Conservation (phyloP, 768 basidiomycete genomes). For the Tylopilus vinaceipallidus region DNA sequence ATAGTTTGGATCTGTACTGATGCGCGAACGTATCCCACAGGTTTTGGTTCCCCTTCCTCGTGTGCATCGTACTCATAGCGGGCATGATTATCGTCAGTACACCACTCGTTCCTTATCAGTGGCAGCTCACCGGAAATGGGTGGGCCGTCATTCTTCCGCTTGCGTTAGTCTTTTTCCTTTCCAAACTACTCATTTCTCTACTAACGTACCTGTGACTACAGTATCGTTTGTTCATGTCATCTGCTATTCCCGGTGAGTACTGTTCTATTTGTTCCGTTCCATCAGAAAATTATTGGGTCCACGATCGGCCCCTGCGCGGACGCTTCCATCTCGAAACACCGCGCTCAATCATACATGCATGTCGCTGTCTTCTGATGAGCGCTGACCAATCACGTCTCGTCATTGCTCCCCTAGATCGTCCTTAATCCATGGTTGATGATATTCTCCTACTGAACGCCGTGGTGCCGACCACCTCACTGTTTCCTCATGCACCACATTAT, state of each 20-base stretch:
- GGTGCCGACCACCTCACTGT: constrained; percentile 4
- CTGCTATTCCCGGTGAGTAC: constrained; percentile 69
- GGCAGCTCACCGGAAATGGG: constrained; percentile 57
- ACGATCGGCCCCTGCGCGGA: constrained; percentile 14
- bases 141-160: constrained; percentile 81
- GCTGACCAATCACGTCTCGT: constrained; percentile 17
- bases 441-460: constrained; percentile 53
- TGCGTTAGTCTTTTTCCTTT: constrained; percentile 46
- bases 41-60: constrained; percentile 41
- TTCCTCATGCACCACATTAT: constrained; percentile 7
- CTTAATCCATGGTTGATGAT: constrained; percentile 90
- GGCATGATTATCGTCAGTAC: constrained; percentile 55
- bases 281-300: background rate
- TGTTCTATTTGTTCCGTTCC: constrained; percentile 43
- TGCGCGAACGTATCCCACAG: constrained; percentile 15
- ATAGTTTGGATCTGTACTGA: constrained; percentile 16
- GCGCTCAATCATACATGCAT: background rate
- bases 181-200: background rate
- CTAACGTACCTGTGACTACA: constrained; percentile 25
- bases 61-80: constrained; percentile 49
- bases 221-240: constrained; percentile 62
- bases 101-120: constrained; percentile 54
- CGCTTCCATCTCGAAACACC: constrained; percentile 20
- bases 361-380: background rate
- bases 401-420: constrained; percentile 68